Percentiles rank a stretch among this genome's conserved stretches.
Evolutionary conservation across 371 early-diverging fungal species (phyloP).

Genomic region (Mortierella sp.): DNA sequence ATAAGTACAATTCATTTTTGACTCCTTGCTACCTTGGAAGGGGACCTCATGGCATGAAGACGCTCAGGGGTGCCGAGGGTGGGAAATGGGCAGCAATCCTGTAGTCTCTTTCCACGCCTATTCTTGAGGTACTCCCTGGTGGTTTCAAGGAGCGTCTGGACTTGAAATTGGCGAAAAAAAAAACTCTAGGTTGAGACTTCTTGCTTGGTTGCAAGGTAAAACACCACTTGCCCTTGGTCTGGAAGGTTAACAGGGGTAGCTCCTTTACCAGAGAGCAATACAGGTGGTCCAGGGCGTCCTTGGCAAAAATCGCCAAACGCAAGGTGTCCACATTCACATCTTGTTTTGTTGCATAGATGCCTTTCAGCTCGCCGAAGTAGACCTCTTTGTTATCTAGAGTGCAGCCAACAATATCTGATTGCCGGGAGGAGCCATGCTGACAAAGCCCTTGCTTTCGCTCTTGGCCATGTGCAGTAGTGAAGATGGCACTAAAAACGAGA

Average conservation of each 20-base stretch:
- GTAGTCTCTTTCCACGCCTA: slow-evolving; percentile 17
- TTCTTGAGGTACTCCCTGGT: slow-evolving; percentile 17
- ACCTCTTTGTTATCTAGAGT: background rate
- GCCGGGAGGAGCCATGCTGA: slow-evolving; percentile 5
- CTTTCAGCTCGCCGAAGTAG: slow-evolving; percentile 10
- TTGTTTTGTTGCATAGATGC: slow-evolving; percentile 3
- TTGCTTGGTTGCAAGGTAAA: slow-evolving; percentile 10
- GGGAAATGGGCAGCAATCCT: slow-evolving; percentile 16
- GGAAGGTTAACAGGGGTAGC: slow-evolving; percentile 19
- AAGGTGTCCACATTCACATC: slow-evolving; percentile 5
- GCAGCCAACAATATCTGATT: background rate
- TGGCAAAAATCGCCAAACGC: slow-evolving; percentile 12
- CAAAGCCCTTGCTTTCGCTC: background rate
- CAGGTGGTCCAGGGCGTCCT: slow-evolving; percentile 14
- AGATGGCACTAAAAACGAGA: slow-evolving; percentile 9
- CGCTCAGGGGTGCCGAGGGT: slow-evolving; percentile 28
- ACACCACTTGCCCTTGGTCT: slow-evolving; percentile 18
- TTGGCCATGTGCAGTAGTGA: slow-evolving; percentile 3
- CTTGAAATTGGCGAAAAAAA: slow-evolving; percentile 18
- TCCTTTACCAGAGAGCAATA: slow-evolving; percentile 8
- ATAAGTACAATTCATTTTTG: background rate
- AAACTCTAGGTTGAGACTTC: slow-evolving; percentile 2
- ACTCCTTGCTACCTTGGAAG: slow-evolving; percentile 18
- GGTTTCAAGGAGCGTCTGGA: slow-evolving; percentile 15
- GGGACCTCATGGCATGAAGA: slow-evolving; percentile 17